Evolutionary conservation across 2,329 filamentous ascomycete species (phyloP).

Genomic region (Aspergillus eucalypticola): DNA sequence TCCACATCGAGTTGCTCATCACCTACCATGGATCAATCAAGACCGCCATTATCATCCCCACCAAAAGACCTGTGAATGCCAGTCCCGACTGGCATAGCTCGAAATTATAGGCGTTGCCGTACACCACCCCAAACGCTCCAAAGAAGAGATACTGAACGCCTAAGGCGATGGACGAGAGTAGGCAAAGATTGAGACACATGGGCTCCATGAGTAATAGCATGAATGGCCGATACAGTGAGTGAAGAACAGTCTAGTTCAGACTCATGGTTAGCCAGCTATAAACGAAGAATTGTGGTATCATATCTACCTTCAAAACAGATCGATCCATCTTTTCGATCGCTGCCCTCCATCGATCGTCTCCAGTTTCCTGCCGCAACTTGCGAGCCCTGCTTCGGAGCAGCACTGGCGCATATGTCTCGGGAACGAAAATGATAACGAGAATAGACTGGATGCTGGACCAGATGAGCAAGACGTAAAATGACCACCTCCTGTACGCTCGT

Average conservation of each 20-base stretch:
- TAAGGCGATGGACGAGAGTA: slow-evolving; percentile 75
- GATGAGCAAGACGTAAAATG: slow-evolving; percentile 77
- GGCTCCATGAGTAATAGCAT: slow-evolving; percentile 76
- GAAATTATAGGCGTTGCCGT: slow-evolving; percentile 70
- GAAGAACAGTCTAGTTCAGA: not conserved
- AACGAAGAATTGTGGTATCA: not conserved
- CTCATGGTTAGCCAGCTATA: not conserved
- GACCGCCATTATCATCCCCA: slow-evolving; percentile 48
- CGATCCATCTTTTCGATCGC: slow-evolving; percentile 69
- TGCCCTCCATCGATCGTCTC: slow-evolving; percentile 70
- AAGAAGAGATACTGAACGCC: slow-evolving; percentile 87
- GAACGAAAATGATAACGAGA: slow-evolving; percentile 68
- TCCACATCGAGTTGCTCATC: not conserved
- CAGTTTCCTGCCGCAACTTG: slow-evolving; percentile 67
- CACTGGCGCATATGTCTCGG: slow-evolving; percentile 73
- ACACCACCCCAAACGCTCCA: slow-evolving; percentile 77
- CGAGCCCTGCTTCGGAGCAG: slow-evolving; percentile 58
- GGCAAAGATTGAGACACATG: slow-evolving; percentile 76
- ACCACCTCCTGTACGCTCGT: slow-evolving; percentile 59
- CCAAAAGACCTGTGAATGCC: slow-evolving; percentile 60
- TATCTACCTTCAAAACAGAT: slow-evolving; percentile 52
- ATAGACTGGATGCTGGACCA: slow-evolving; percentile 66
- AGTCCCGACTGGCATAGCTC: slow-evolving; percentile 73
- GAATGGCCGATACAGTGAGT: slow-evolving; percentile 64
- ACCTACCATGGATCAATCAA: not conserved